Base-by-base conservation (phyloP, 371 early-diverging fungal genomes). In the Mortierella sp. region DNA sequence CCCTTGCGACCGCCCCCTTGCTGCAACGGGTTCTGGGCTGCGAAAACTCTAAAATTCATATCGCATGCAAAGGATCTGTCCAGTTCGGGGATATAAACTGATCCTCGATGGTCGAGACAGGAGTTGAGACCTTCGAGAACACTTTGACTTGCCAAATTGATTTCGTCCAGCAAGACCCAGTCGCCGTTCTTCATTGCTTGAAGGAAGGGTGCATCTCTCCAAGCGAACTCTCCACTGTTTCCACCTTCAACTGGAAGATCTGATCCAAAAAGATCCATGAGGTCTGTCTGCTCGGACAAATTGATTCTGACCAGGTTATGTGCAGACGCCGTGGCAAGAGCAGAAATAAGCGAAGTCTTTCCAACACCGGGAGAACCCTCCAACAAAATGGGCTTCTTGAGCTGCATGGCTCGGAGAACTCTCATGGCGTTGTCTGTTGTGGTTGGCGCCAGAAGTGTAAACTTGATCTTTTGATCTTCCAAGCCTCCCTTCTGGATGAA, bases 61-160 rank as follows among this genome's bases (percentile, higher is more conserved):
- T 93, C 90, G 73, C 95, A 94, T 52, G 88, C 86, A 69, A 97
- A 98, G 63, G 90, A 90, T 45, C 93, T 88, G 69, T 97, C 96
- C 63, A 98, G 90, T 84, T 98, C 99, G 4, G 97, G 95, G 47
- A 99, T 94, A 85, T 96, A 97, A 3, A 99, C 97, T 10, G 93
- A 88, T 55, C 96, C 97, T 83, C 99, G 95, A 85, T 99, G 98
- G 88, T 99, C 99, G 45, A 99, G 87, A 78, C 99, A 96, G 10
- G 99, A 96, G 85, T 99, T 99, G 71, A 99, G 89, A 73, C 99
- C 99, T 91, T 99, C 99, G 40, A 99, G 90, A 2, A 99, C 99
- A 76, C 96, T 96, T 86, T 99, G 99, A 16, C 98, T 96, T 9
- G 99, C 99, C 77, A 99, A 87, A 85, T 99, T 99, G 72, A 99